Evolutionary conservation across 371 early-diverging fungal genomes (phyloP).

Genomic region (Apophysomyces variabilis): DNA sequence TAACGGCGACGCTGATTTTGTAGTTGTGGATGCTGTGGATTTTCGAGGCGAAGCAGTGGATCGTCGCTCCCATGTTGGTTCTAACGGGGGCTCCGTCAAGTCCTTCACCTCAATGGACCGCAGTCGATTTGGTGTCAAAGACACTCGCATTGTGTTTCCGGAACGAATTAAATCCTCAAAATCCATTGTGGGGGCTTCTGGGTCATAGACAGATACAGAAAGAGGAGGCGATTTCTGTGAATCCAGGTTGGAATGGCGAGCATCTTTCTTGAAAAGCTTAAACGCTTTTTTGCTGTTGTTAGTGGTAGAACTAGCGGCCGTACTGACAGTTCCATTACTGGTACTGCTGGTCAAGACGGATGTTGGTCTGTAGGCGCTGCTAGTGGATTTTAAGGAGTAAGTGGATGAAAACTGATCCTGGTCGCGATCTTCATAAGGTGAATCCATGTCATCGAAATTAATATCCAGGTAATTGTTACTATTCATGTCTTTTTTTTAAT

Average conservation of each 20-base stretch:
- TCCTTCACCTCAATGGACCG: slow-evolving; percentile 58
- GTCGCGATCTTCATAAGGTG: slow-evolving; percentile 40
- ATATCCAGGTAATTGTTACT: background rate
- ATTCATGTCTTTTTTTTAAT: background rate
- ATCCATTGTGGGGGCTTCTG: slow-evolving; percentile 36
- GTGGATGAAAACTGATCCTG: slow-evolving; percentile 18
- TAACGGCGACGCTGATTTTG: background rate
- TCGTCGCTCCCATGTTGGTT: slow-evolving; percentile 13
- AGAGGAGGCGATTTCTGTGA: slow-evolving; percentile 15
- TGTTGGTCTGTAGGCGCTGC: slow-evolving; percentile 19
- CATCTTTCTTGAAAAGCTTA: slow-evolving; percentile 24
- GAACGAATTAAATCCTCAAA: slow-evolving; percentile 65
- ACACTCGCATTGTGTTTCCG: slow-evolving; percentile 61
- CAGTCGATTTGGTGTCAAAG: slow-evolving; percentile 65
- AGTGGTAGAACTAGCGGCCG: slow-evolving; percentile 12
- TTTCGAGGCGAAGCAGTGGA: slow-evolving; percentile 7
- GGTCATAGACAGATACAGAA: slow-evolving; percentile 26
- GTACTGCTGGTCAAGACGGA: slow-evolving; percentile 30
- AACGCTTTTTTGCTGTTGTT: slow-evolving; percentile 29
- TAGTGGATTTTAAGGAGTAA: slow-evolving; percentile 23
- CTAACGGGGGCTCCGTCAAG: slow-evolving; percentile 15
- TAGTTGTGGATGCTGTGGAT: background rate
- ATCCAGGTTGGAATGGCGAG: background rate
- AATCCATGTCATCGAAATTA: slow-evolving; percentile 5
- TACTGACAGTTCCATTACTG: slow-evolving; percentile 21